Percentiles rank a stretch among this genome's conserved stretches.
These are phyloP conservation scores for Penstemon newberryi DNA, from an alignment of 257 asterid genomes.

Conservation along the genomic window DNA sequence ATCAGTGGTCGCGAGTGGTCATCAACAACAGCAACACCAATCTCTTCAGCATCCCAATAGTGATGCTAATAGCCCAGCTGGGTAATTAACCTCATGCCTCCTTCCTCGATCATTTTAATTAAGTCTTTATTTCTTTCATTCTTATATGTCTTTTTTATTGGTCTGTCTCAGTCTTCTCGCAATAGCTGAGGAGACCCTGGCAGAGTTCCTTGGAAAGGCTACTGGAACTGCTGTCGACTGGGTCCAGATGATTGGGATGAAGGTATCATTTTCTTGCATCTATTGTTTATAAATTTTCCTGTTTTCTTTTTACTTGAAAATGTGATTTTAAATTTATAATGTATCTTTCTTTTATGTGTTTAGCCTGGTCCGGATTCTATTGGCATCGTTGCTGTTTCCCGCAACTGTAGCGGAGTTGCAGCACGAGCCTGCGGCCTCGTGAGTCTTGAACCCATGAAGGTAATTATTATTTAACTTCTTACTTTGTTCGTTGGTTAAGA, in stretches of 20 bases:
- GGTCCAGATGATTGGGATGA: constrained; percentile 99
- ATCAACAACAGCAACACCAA: constrained; percentile 84
- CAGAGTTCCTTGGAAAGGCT: constrained; percentile 99
- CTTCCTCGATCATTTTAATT: not conserved
- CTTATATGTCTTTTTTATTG: not conserved
- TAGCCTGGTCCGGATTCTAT: constrained; percentile 99
- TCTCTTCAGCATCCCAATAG: constrained; percentile 78
- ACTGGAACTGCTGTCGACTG: constrained; percentile 99
- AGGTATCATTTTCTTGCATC: constrained; percentile 43
- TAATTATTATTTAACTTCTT: constrained; percentile 24
- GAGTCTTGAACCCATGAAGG: constrained; percentile 99
- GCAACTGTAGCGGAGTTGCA: constrained; percentile 93
- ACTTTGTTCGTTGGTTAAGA: not conserved
- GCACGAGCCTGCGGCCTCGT: constrained; percentile 99
- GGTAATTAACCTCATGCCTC: constrained; percentile 44
- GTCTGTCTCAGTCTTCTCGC: constrained; percentile 69
- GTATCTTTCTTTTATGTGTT: not conserved
- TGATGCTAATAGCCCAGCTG: constrained; percentile 98
- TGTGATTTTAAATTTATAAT: constrained; percentile 2
- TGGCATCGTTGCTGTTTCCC: constrained; percentile 97
- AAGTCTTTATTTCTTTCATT: not conserved
- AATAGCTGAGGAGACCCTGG: constrained; percentile 98
- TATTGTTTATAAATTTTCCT: not conserved
- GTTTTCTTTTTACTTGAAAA: not conserved
- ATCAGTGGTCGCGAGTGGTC: constrained; percentile 91